Evolutionary conservation across 148 eudicot species (phyloP).

Genomic region (Vaccinium macrocarpon): DNA sequence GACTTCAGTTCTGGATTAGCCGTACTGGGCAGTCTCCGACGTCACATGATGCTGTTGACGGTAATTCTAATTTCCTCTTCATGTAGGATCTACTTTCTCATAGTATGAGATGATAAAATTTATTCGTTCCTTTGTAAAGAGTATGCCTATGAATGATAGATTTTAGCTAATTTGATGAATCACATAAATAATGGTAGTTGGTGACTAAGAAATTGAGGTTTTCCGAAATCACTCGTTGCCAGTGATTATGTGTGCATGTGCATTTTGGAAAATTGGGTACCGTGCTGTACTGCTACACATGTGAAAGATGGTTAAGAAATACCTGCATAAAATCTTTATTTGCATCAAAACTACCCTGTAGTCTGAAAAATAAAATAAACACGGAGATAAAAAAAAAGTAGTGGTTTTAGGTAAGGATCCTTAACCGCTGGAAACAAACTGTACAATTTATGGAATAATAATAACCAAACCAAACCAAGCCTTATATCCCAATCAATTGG

Average conservation of each 20-base stretch:
- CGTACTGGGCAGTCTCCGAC: slow-evolving; percentile 27
- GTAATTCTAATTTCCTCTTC: slow-evolving; percentile 15
- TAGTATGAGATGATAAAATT: not conserved
- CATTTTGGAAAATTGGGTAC: not conserved
- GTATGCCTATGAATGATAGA: not conserved
- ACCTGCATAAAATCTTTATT: not conserved
- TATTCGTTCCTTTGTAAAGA: not conserved
- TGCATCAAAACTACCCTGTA: not conserved
- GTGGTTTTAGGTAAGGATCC: not conserved
- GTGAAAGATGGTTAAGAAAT: not conserved
- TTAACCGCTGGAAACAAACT: not conserved
- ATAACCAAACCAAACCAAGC: too few relatives aligned
- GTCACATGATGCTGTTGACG: slow-evolving; percentile 30
- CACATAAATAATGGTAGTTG: not conserved
- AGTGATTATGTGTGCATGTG: not conserved
- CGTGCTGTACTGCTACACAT: not conserved
- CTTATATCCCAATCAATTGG: too few relatives aligned
- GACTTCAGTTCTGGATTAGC: slow-evolving; percentile 28
- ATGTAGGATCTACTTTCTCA: not conserved
- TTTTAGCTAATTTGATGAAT: not conserved
- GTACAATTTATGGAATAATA: not conserved
- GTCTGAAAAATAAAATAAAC: not conserved
- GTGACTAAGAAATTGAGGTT: not conserved
- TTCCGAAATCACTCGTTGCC: not conserved
- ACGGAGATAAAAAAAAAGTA: not conserved